These are phyloP conservation scores for Cicer chorassanicum DNA, from an alignment of 306 rosid genomes.

Conservation along the genomic window DNA sequence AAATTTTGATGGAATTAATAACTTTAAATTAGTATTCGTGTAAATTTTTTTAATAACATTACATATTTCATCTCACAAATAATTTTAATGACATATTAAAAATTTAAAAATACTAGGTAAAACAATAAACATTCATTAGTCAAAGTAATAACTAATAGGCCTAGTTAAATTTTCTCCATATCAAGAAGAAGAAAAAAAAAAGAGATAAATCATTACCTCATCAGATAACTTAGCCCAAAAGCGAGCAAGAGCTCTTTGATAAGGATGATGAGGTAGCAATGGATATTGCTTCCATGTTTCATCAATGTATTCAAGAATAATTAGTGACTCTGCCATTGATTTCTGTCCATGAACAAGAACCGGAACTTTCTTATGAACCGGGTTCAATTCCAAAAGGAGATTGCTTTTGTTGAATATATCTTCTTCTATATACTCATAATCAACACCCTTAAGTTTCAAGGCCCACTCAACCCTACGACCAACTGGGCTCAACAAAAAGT, in stretches of 20 bases:
- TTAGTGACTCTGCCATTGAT: constrained; percentile 44
- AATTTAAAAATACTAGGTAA: no score
- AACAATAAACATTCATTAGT: no score
- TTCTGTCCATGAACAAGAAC: constrained; percentile 37
- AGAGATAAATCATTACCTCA: constrained; percentile 25
- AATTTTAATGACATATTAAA: no score
- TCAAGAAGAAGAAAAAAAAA: not conserved
- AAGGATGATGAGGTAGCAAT: constrained; percentile 45
- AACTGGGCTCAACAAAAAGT: constrained; percentile 45
- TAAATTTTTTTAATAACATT: not conserved
- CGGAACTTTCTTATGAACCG: constrained; percentile 47
- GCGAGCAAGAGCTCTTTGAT: constrained; percentile 43
- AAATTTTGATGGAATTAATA: not conserved
- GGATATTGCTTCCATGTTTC: constrained; percentile 47
- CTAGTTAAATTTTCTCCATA: not conserved
- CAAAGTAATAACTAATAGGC: not conserved
- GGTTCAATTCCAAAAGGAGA: constrained; percentile 51
- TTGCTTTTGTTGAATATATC: constrained; percentile 51
- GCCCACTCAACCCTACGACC: constrained; percentile 50
- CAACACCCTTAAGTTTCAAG: constrained; percentile 41
- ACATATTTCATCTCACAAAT: not conserved
- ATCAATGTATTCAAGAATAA: constrained; percentile 48
- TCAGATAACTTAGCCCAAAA: constrained; percentile 51
- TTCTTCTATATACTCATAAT: constrained; percentile 52
- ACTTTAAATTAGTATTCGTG: not conserved